Base-by-base conservation (phyloP, 345 rosid genomes). In the Lepidium africanum region DNA sequence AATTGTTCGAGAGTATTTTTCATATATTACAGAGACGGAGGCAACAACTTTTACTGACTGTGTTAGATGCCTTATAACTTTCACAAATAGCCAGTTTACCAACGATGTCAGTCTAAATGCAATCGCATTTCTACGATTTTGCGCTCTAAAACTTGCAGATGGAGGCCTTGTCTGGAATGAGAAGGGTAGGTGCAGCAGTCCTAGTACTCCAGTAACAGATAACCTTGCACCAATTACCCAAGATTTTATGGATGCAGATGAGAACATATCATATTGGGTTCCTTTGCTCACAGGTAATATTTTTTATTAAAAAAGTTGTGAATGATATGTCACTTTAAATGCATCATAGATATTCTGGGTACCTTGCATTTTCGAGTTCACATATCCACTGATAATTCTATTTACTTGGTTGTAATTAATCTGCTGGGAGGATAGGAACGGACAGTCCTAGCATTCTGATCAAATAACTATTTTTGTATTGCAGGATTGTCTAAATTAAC, bases 11-110 rank as follows among this genome's bases (percentile, higher is more conserved):
- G 96, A 88, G 63, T 90, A 90, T 70, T 93, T 90, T 78, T 87
- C 97, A 59, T 80, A 84, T 70, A 88, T 93, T 71, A 93, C 92
- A 30, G 97, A 93, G 87, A 93, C 98, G n/a, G 98, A 93, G 81
- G 80, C 87, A 5, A 78, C 89, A 71, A 88, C 87, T 53, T 93
- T 93, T 76, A 90, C 97, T 4, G 96, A 88, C 69, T 93, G 98
- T 75, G 96, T 93, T 75, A 83, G 81, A 78, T 93, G 98, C 83
- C 97, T 93, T 45, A 80, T 86, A 40, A 83, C 96, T 77, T 93
- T 93, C 85, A 93, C 97, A 11, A 90, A 83, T 38, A 90, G 91
- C 80, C 80, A 84, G 68, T 90, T 92, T 78, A 85, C 88, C 79
- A 83, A 82, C 63, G 98, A 90, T 79, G 93, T 92, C 49, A 86